Evolutionary conservation across 140 eudicot species (phyloP), one percentile per base, ranked within the genome.

Genomic region (Ambrosia hybrid): DNA sequence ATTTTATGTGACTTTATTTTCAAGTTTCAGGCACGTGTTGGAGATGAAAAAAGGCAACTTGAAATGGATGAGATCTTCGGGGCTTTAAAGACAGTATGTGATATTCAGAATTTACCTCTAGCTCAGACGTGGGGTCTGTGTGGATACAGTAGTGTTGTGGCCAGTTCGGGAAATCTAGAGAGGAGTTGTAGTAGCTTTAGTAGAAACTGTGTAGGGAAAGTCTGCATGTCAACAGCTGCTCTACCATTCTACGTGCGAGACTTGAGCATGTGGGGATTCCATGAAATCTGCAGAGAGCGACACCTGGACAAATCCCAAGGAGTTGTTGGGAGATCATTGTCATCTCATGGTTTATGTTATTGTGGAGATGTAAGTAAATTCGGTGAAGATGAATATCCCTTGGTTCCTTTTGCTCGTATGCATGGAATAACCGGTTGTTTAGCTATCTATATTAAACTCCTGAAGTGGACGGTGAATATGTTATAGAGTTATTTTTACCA

Each of bases 11-110:
- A 38, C 12, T 30, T 26, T 68, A 68, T 48, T 41, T 68, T 30
- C 10, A 51, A 39, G 3, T 5, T 37, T 37, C 21, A 67, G 57
- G 21, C 72, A 21, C 81, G 62, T 65, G 30, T 39, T 70, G 6
- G 4, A 9, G 66, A 56, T 60, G 71, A 51, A 51, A 58, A 64
- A 37, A 8, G 53, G 46, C 67, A 70, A 37, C 48, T 51, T 51
- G 52, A 26, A 62, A 9, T 61, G 51, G 77, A 61, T 36, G 67
- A 63, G 33, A 69, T 68, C 5, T 30, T 10, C 41, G 0, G 12
- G 1, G 38, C 36, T 70, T 65, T 78, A 48, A 58, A 72, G 73
- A 33, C 37, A 26, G 65, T 74, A 11, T 69, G 84, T 39, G 70
- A 73, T 6, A 51, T 26, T 45, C 80, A 80, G 1, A 49, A 12